Conservation (phyloP, 2,329 filamentous ascomycete genomes). For the Tolypocladium nubicola region DNA sequence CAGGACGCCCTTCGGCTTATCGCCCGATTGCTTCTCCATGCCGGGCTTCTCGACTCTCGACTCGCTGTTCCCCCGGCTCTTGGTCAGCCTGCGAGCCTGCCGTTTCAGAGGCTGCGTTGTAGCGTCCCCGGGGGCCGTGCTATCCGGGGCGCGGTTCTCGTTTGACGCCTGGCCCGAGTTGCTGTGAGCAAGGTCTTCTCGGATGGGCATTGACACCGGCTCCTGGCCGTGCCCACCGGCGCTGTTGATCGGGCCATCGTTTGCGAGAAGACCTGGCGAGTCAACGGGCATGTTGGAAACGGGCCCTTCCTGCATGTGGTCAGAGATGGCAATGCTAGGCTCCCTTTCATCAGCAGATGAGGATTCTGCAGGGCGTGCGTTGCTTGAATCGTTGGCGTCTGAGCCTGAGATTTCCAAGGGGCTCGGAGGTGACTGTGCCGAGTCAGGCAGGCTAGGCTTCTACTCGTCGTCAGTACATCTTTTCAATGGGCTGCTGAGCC, state of each 20-base stretch:
- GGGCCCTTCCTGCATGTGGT: constrained; percentile 20
- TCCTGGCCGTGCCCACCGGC: constrained; percentile 2
- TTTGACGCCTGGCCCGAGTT: constrained; percentile 16
- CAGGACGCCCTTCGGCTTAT: constrained; percentile 20
- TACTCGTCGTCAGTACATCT: not conserved
- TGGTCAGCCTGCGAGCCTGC: constrained; percentile 30
- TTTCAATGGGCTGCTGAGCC: not conserved
- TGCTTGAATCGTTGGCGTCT: not conserved
- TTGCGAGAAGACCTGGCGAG: constrained; percentile 12
- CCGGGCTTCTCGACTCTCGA: constrained; percentile 17
- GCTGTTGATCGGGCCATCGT: constrained; percentile 15
- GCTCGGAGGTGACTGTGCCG: not conserved
- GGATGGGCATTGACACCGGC: not conserved
- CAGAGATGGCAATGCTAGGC: constrained; percentile 7
- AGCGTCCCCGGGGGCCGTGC: constrained; percentile 12
- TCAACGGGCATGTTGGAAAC: constrained; percentile 22
- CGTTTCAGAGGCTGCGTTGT: constrained; percentile 18
- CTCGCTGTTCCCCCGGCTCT: constrained; percentile 27
- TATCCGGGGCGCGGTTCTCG: constrained; percentile 20
- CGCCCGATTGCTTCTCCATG: constrained; percentile 1
- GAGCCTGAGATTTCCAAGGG: not conserved
- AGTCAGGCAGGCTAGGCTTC: not conserved
- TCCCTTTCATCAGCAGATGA: constrained; percentile 2
- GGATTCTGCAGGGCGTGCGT: not conserved
- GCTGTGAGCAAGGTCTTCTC: not conserved